Evolutionary conservation across 495 filamentous ascomycete species (phyloP), one percentile per base, ranked within the genome.

Genomic region (Glonium stellatum): DNA sequence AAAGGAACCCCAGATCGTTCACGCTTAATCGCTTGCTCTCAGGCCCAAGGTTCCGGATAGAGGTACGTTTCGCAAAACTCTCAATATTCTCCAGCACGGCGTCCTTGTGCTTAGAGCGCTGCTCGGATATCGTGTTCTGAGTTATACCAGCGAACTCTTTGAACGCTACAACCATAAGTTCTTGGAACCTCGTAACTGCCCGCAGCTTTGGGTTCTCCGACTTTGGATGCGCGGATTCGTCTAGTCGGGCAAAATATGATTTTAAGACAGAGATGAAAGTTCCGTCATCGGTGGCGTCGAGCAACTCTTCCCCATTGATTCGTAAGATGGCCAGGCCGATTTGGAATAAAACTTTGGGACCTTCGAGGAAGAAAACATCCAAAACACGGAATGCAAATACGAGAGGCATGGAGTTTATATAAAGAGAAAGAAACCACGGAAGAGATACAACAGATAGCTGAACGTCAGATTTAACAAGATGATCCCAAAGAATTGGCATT

Each of bases 341-440:
- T 68, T 98, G 93, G 74, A 98, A 98, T 4, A 98, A 78, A 1
- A 98, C 93, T 72, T 97, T 97, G 4, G 93, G 92, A 0, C 93
- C 93, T 73, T 98, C 93, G 47, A 98, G 80, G 74, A 98, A 98
- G 76, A 98, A 98, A 52, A 98, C 91, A 70, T 98, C 93, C 49
- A 98, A 71, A 21, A 98, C 93, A 37, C 93, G 82, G 73, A 97
- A 97, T 31, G 93, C 93, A 71, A 98, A 98, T 4, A 96, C 89
- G 0, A 98, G 77, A 5, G 93, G 93, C 92, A 98, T 97, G 0
- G 92, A 97, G 77, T 98, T 98, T 77, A 98, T 96, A 70, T 97
- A 98, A 5, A 98, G 80, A 6, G 92, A 97, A 22, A 98, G 81
- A 68, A 98, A 98, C 93, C 93, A 98, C 18, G 93, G 93, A 9